phyloP scores from a whole-genome alignment of 129 eudicot genomes.

The Lactuca saligna region DNA sequence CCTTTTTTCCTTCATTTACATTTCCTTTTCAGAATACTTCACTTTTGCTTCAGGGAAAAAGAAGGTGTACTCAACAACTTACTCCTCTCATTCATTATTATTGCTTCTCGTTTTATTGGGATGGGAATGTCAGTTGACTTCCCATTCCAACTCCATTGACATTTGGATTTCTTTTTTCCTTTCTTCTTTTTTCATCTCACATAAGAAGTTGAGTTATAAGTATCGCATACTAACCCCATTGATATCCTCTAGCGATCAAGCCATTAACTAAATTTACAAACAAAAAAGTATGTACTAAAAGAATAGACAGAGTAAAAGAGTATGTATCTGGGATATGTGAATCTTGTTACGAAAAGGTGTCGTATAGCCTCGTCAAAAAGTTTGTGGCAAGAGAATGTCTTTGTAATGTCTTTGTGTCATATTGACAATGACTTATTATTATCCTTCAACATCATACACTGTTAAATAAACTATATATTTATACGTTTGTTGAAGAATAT shows the following conservation, averaged over 20 bases:
- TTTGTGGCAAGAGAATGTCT: not conserved
- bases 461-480: not conserved
- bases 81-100: constrained; percentile 29
- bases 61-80: constrained; percentile 24
- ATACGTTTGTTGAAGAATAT: too few species aligned
- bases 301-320: not conserved
- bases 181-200: not conserved
- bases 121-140: constrained; percentile 35
- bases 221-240: not conserved
- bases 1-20: constrained; percentile 37
- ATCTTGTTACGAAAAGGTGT: not conserved
- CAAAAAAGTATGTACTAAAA: too few species aligned
- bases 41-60: constrained; percentile 38
- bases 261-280: too few species aligned
- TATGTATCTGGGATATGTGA: not conserved
- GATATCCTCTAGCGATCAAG: not conserved
- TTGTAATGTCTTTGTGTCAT: not conserved
- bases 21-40: constrained; percentile 40
- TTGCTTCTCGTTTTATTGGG: constrained; percentile 30
- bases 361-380: not conserved
- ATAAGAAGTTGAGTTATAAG: not conserved
- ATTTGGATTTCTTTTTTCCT: not conserved
- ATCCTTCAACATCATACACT: not conserved
- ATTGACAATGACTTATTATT: not conserved
- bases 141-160: constrained; percentile 22